Evolutionary conservation across 2,329 filamentous ascomycete species (phyloP), one percentile per base, ranked within the genome.

Genomic region (Xylariaceae sp.): DNA sequence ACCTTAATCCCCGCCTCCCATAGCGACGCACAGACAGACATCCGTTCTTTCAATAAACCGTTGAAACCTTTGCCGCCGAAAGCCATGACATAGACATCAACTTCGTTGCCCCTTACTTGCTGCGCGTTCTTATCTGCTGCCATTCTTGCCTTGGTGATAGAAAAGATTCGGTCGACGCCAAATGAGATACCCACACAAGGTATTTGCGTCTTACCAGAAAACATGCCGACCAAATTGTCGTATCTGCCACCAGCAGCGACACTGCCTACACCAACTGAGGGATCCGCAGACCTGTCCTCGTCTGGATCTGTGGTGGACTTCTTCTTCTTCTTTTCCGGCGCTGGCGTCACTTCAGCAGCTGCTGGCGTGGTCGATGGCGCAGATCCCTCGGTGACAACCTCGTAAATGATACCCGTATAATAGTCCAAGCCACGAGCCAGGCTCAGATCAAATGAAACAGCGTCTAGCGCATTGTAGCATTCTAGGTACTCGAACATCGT

Each of bases 1-100:
- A 81, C 79, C 72, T 90, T 95, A 68, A 97, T 83, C 16, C 88
- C 89, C 7, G 85, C 88, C 53, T 89, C 82, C 89, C 91, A 94
- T 37, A 97, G 72, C 50, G 74, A 74, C 51, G 81, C 77, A 44
- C 84, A 83, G 29, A 97, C 77, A 19, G 81, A 72, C 81, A 96
- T 90, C 51, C 91, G 85, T 71, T 96, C 86, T 52, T 82, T 81
- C 41, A 95, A 68, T 49, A 94, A 72, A 34, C 88, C 89, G 13
- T 76, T 84, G 64, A 90, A 91, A 16, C 83, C 86, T 66, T 90
- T 91, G 39, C 87, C 86, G 40, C 89, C 90, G 59, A 96, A 89
- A 0, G 89, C 89, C 89, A 97, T 97, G 57, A 97, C 85, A 65
- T 82, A 96, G 34, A 90, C 89, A 59, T 97, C 90, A 3, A 90